These are phyloP conservation scores for Plasmodium gaboni DNA, from an alignment of 169 alveolate genomes.

Conservation along the genomic window DNA sequence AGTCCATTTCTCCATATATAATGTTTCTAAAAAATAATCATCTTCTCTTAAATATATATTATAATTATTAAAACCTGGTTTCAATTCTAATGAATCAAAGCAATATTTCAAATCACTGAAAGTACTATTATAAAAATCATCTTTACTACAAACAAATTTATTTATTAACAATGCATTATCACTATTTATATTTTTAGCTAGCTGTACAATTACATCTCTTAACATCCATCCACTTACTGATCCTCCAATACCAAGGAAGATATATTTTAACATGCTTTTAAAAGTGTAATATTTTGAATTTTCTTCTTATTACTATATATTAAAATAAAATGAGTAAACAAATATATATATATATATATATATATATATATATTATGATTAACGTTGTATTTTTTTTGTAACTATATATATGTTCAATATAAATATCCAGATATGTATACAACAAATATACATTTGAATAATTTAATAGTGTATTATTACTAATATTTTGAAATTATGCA, in stretches of 20 bases:
- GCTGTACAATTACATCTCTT: constrained; percentile 42
- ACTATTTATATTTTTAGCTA: constrained; percentile 18
- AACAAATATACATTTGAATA: neutral
- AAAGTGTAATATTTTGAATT: neutral
- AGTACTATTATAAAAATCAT: constrained; percentile 32
- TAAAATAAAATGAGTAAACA: neutral
- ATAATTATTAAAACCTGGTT: constrained; percentile 41
- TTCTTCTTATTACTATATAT: neutral
- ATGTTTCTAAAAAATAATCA: constrained; percentile 53
- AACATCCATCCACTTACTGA: constrained; percentile 71
- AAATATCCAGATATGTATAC: neutral
- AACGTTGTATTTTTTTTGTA: neutral
- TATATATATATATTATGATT: constrained; percentile 3
- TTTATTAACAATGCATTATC: constrained; percentile 54
- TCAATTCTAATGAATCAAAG: constrained; percentile 49
- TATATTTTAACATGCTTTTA: constrained; percentile 32
- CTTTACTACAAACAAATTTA: constrained; percentile 68
- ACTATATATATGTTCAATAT: neutral
- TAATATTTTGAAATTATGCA: neutral
- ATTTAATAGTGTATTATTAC: neutral
- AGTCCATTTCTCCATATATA: constrained; percentile 60
- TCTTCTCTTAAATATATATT: constrained; percentile 48
- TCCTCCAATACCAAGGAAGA: constrained; percentile 42
- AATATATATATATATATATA: neutral
- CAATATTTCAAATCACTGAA: constrained; percentile 32